phyloP scores from a whole-genome alignment of 192 early-diverging fungal species.

The Umbelopsis sp. region DNA sequence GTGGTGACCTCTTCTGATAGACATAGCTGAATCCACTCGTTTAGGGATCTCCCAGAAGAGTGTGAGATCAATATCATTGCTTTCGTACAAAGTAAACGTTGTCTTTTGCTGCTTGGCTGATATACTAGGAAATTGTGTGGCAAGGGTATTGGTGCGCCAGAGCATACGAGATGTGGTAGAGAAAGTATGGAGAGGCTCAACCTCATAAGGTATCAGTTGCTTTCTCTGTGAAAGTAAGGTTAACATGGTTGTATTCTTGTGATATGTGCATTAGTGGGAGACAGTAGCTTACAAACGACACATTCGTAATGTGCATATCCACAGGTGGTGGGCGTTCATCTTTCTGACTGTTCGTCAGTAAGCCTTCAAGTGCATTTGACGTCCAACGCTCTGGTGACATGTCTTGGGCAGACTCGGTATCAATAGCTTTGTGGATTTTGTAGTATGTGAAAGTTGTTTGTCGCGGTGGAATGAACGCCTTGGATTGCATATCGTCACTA shows the following conservation, averaged over 20 bases:
- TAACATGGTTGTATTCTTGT: slow-evolving; percentile 38
- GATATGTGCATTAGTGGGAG: not conserved
- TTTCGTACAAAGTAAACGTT: slow-evolving; percentile 85
- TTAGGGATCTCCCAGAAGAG: slow-evolving; percentile 78
- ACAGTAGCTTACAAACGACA: slow-evolving; percentile 49
- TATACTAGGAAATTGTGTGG: slow-evolving; percentile 68
- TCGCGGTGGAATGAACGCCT: slow-evolving; percentile 49
- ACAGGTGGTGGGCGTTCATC: slow-evolving; percentile 46
- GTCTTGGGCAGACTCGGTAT: not conserved
- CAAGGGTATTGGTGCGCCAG: slow-evolving; percentile 68
- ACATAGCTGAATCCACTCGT: slow-evolving; percentile 1
- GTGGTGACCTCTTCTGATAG: slow-evolving; percentile 71
- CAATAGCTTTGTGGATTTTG: slow-evolving; percentile 30
- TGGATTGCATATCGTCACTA: slow-evolving; percentile 36
- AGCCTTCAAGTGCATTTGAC: slow-evolving; percentile 44
- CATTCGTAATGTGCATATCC: slow-evolving; percentile 47
- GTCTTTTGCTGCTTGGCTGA: slow-evolving; percentile 51
- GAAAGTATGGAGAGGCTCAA: slow-evolving; percentile 68
- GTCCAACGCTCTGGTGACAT: slow-evolving; percentile 50
- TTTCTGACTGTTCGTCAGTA: slow-evolving; percentile 44
- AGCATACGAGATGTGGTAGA: slow-evolving; percentile 69
- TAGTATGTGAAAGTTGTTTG: slow-evolving; percentile 62
- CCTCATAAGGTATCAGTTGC: slow-evolving; percentile 56
- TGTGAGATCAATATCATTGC: slow-evolving; percentile 85
- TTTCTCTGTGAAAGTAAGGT: slow-evolving; percentile 47